These are phyloP conservation scores for Keqinozyma sinolaborantium DNA, from an alignment of 1,139 yeast species.

Conservation along the genomic window DNA sequence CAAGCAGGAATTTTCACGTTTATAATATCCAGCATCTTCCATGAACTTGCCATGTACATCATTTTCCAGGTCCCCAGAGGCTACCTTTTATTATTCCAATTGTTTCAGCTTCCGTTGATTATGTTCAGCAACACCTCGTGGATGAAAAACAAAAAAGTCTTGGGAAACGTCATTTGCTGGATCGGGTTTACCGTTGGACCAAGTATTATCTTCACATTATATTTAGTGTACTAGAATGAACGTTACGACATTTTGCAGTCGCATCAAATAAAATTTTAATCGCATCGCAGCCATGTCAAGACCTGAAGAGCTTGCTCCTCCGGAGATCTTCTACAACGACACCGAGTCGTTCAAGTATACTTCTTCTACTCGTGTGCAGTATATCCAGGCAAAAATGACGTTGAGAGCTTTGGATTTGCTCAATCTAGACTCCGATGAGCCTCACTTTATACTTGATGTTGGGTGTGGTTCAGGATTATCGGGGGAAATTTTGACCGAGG, in stretches of 20 bases:
- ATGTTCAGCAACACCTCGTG: constrained; percentile 48
- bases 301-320: constrained; percentile 97
- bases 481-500: constrained; percentile 91
- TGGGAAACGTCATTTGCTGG: constrained; percentile 90
- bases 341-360: constrained; percentile 88
- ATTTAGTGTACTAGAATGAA: constrained; percentile 58
- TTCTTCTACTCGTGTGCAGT: constrained; percentile 91
- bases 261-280: neutral
- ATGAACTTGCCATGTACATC: constrained; percentile 90
- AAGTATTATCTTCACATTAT: constrained; percentile 79
- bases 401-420: constrained; percentile 85
- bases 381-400: constrained; percentile 97
- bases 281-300: constrained; percentile 63
- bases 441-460: constrained; percentile 78
- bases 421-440: constrained; percentile 59
- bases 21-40: constrained; percentile 74
- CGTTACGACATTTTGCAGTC: neutral
- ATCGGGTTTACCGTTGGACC: constrained; percentile 89
- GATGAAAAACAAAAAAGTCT: constrained; percentile 50
- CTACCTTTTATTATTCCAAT: constrained; percentile 73
- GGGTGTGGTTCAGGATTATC: constrained; percentile 98
- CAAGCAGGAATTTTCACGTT: constrained; percentile 82
- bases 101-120: constrained; percentile 74
- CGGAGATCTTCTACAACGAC: constrained; percentile 92
- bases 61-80: constrained; percentile 79